Conservation (phyloP, 225 moss, liverwort and hornwort genomes). For the Lunularia cruciata region DNA sequence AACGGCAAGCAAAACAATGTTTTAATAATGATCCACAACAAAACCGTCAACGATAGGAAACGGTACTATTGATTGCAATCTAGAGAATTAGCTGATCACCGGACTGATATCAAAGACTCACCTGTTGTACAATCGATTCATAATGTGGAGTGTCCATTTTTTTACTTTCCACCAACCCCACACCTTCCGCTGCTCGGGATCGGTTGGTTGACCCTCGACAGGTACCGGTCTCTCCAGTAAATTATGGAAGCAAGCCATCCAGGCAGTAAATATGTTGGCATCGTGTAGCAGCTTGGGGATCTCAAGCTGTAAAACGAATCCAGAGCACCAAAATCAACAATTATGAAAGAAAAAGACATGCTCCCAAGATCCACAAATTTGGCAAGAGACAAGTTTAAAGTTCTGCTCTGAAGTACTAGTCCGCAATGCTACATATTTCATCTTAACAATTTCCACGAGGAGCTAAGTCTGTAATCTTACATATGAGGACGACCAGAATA, state of each 20-base stretch:
- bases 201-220: constrained; percentile 78
- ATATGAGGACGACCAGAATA: constrained; percentile 99
- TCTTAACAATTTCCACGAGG: neutral
- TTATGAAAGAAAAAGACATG: neutral
- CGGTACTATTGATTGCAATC: too few species aligned
- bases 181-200: constrained; percentile 86
- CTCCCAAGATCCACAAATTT: neutral
- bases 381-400: neutral
- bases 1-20: too few species aligned
- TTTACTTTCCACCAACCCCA: constrained; percentile 99
- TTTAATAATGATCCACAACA: too few species aligned
- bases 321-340: constrained; percentile 3
- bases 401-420: neutral
- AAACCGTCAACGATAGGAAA: too few species aligned
- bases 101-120: too few species aligned
- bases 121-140: constrained; percentile 98
- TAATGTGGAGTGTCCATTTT: constrained; percentile 97
- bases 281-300: constrained; percentile 97
- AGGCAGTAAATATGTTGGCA: constrained; percentile 75
- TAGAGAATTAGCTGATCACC: too few species aligned
- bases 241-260: constrained; percentile 98
- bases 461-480: constrained; percentile 44
- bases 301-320: constrained; percentile 60
- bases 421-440: neutral
- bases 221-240: constrained; percentile 95